Conservation (phyloP, 768 basidiomycete species). For the Hortiboletus campestris region DNA sequence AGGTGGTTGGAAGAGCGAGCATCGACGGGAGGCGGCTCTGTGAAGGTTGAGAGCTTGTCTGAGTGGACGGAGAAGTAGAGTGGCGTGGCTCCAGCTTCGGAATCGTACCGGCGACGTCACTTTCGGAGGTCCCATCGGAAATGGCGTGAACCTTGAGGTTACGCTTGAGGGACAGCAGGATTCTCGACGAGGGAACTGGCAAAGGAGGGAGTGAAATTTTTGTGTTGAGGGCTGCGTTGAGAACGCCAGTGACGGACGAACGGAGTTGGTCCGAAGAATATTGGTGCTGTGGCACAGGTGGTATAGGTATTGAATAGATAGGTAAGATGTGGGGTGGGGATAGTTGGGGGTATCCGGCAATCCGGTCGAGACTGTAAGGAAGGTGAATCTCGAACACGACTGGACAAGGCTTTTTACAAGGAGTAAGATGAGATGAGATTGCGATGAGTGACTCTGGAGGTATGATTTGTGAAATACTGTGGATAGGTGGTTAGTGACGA, state of each 20-base stretch:
- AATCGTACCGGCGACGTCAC: neutral
- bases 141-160: slow-evolving; percentile 7
- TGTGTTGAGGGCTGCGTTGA: slow-evolving; percentile 23
- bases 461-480: slow-evolving; percentile 56
- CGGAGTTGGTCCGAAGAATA: slow-evolving; percentile 6
- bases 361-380: slow-evolving; percentile 32
- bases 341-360: slow-evolving; percentile 43
- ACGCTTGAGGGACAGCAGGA: slow-evolving; percentile 24
- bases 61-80: neutral
- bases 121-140: neutral
- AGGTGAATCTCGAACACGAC: slow-evolving; percentile 38
- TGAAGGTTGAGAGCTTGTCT: neutral
- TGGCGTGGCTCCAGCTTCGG: neutral
- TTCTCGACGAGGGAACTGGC: slow-evolving; percentile 16
- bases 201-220: slow-evolving; percentile 17
- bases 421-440: slow-evolving; percentile 38
- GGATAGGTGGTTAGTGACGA: neutral
- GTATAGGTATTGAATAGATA: slow-evolving; percentile 24
- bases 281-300: slow-evolving; percentile 12
- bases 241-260: slow-evolving; percentile 20
- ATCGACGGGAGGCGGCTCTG: slow-evolving; percentile 9
- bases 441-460: slow-evolving; percentile 47
- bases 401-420: slow-evolving; percentile 17
- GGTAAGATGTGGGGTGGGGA: slow-evolving; percentile 17
- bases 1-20: slow-evolving; percentile 5